Evolutionary conservation across 768 basidiomycete species (phyloP).

Genomic region (Xerocomus potaroensis): DNA sequence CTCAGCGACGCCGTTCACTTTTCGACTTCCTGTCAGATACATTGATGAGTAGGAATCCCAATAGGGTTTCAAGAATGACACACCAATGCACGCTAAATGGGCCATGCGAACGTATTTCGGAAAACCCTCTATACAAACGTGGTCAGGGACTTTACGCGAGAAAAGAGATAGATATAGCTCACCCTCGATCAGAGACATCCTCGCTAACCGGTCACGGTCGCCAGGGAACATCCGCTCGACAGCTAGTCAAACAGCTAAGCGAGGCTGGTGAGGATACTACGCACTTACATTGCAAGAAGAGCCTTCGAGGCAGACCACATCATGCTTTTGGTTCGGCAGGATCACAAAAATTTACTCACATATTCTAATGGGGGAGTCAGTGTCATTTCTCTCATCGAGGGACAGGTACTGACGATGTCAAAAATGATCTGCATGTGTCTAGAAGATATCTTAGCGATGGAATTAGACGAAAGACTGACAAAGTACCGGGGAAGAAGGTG

Average conservation of each 20-base stretch:
- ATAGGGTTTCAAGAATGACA: conserved; percentile 1
- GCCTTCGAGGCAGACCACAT: conserved; percentile 8
- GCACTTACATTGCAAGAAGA: conserved; percentile 65
- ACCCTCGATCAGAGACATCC: conserved; percentile 95
- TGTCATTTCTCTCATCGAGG: conserved; percentile 14
- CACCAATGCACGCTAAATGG: conserved; percentile 81
- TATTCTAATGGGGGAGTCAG: conserved; percentile 30
- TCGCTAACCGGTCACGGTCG: conserved; percentile 70
- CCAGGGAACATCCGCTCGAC: conserved; percentile 90
- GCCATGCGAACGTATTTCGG: conserved; percentile 91
- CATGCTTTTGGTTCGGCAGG: background rate
- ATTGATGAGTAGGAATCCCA: background rate
- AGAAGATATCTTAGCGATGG: background rate
- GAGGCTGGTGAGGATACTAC: background rate
- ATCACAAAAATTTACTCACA: conserved; percentile 18
- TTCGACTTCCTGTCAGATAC: conserved; percentile 55
- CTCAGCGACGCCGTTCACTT: conserved; percentile 96
- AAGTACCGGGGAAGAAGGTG: conserved; percentile 72
- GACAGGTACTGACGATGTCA: conserved; percentile 62
- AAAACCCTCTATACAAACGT: conserved; percentile 55
- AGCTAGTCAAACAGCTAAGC: conserved; percentile 35
- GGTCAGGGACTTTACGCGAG: background rate
- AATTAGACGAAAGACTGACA: conserved; percentile 2
- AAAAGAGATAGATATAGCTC: conserved; percentile 4
- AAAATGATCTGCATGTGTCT: conserved; percentile 91